Evolutionary conservation across 345 rosid genomes (phyloP).

Genomic region (Theobroma cacao): DNA sequence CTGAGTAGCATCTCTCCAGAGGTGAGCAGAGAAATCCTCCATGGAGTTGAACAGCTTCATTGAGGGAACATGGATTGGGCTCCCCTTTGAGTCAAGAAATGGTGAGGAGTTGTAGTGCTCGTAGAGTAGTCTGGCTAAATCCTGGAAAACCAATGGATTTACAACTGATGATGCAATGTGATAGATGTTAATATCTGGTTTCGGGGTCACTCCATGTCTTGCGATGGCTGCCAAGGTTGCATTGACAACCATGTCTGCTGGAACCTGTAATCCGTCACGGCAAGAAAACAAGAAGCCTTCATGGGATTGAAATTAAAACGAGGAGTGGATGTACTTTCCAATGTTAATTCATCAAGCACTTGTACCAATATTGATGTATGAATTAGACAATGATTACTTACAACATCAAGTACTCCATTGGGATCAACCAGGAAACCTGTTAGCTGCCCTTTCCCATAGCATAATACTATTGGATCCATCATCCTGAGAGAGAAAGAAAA

Average conservation of each 20-base stretch:
- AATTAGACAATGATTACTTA: slow-evolving; percentile 27
- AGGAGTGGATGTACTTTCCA: neutral
- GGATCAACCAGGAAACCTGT: slow-evolving; percentile 85
- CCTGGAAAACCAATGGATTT: slow-evolving; percentile 70
- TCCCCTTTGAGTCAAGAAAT: slow-evolving; percentile 68
- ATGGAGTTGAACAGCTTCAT: slow-evolving; percentile 78
- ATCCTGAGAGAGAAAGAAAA: slow-evolving; percentile 43
- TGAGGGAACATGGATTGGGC: slow-evolving; percentile 61
- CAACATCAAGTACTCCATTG: slow-evolving; percentile 88
- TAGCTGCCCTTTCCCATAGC: slow-evolving; percentile 94
- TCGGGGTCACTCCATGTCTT: slow-evolving; percentile 53
- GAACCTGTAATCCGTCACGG: slow-evolving; percentile 32
- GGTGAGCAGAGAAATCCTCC: slow-evolving; percentile 74
- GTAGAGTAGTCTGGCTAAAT: slow-evolving; percentile 57
- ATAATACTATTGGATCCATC: slow-evolving; percentile 93
- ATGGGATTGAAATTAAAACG: neutral
- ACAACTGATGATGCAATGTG: slow-evolving; percentile 89
- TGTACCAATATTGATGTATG: slow-evolving; percentile 31
- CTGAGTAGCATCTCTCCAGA: slow-evolving; percentile 58
- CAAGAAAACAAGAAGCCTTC: neutral
- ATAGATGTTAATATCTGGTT: slow-evolving; percentile 69
- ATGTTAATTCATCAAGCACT: slow-evolving; percentile 49
- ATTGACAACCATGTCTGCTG: slow-evolving; percentile 80
- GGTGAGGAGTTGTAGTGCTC: slow-evolving; percentile 78
- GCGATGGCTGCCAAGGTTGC: slow-evolving; percentile 93